A percentile compares a stretch with the other conserved stretches of the same genome.
phyloP scores from a whole-genome alignment of 495 filamentous ascomycete species.

The Apiosordaria backusii region DNA sequence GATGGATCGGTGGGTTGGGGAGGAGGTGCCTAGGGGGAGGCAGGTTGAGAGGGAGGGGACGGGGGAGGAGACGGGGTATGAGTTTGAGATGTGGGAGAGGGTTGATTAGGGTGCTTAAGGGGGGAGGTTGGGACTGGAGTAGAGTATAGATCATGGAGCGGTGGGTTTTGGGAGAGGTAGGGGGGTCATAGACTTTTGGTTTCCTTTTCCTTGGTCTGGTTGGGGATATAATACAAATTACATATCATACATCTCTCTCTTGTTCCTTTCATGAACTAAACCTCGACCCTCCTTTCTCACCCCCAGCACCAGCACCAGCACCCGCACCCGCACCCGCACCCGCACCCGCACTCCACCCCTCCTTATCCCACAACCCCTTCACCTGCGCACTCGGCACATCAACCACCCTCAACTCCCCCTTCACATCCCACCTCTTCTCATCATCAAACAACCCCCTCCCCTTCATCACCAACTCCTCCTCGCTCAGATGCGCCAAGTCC shows the following conservation, averaged over 20 bases:
- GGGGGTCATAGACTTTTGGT: too few relatives aligned
- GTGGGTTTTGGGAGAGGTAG: neutral
- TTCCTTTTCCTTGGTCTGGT: neutral
- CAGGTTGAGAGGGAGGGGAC: constrained; percentile 52
- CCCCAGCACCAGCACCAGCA: too few relatives aligned
- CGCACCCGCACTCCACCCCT: neutral
- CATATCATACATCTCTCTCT: neutral
- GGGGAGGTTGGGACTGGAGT: neutral
- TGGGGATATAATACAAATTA: neutral
- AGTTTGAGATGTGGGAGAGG: constrained; percentile 64
- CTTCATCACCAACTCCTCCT: constrained; percentile 46
- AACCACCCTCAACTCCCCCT: constrained; percentile 39
- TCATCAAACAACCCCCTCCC: constrained; percentile 31
- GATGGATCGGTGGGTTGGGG: constrained; percentile 55
- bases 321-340: neutral
- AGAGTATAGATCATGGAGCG: neutral
- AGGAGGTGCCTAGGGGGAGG: constrained; percentile 49
- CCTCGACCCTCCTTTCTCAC: too few relatives aligned
- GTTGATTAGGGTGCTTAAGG: constrained; percentile 19
- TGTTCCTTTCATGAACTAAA: too few relatives aligned
- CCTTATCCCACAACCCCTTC: constrained; percentile 19
- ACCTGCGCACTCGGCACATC: constrained; percentile 33
- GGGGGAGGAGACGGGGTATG: constrained; percentile 57
- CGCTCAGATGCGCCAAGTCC: constrained; percentile 59
- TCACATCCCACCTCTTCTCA: constrained; percentile 41